Percentiles rank a stretch among this genome's conserved stretches.
These are phyloP conservation scores for Xylogone sp. DNA, from an alignment of 2,329 filamentous ascomycete species.

Conservation along the genomic window DNA sequence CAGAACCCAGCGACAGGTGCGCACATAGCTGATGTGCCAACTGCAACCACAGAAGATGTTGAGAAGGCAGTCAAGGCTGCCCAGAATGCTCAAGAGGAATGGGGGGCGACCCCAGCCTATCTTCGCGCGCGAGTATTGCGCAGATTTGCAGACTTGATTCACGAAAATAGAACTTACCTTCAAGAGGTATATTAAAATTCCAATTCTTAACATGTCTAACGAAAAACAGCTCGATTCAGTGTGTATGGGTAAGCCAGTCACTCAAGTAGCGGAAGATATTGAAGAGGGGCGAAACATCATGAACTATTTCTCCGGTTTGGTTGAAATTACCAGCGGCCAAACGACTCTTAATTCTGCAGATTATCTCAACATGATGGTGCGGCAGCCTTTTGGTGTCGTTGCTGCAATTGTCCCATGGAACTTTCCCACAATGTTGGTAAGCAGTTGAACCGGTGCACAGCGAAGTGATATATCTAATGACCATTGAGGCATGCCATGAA, in stretches of 20 bases:
- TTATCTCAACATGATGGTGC: constrained; percentile 30
- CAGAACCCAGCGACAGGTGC: constrained; percentile 48
- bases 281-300: constrained; percentile 31
- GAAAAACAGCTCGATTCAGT: not conserved
- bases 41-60: constrained; percentile 50
- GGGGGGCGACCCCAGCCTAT: constrained; percentile 34
- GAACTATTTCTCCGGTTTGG: constrained; percentile 8
- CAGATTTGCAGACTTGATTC: constrained; percentile 40
- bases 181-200: not conserved
- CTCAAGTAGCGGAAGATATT: constrained; percentile 35
- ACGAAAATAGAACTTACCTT: constrained; percentile 23
- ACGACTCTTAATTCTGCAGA: constrained; percentile 51
- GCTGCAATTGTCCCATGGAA: constrained; percentile 59
- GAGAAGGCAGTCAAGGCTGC: constrained; percentile 42
- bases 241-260: constrained; percentile 7
- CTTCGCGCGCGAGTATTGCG: constrained; percentile 44
- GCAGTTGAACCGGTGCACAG: not conserved
- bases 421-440: constrained; percentile 36
- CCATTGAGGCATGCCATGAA: not conserved
- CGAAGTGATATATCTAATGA: not conserved
- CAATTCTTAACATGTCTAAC: not conserved
- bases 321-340: constrained; percentile 21
- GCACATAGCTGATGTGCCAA: constrained; percentile 60
- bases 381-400: constrained; percentile 41
- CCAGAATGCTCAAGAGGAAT: constrained; percentile 40